Evolutionary conservation across 129 eudicot genomes (phyloP).

Genomic region (Flaveria linearis): DNA sequence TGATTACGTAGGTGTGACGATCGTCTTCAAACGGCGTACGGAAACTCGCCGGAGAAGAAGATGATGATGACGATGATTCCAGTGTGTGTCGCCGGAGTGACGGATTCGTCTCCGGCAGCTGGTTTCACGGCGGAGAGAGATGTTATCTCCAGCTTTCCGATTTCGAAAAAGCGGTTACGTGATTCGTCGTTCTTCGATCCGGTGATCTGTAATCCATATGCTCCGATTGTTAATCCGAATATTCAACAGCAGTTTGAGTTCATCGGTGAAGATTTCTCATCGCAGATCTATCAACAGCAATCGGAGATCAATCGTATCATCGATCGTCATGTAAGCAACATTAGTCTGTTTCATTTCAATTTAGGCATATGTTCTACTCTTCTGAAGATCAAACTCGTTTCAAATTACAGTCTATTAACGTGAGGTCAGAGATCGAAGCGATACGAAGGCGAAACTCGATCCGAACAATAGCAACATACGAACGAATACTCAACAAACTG

Average conservation of each 20-base stretch:
- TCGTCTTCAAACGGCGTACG: conserved; percentile 2
- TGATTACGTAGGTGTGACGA: neutral
- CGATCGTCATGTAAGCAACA: conserved; percentile 24
- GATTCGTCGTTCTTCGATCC: neutral
- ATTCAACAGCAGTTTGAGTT: conserved; percentile 9
- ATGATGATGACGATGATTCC: neutral
- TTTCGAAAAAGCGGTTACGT: conserved; percentile 20
- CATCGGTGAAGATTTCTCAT: conserved; percentile 21
- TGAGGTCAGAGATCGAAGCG: conserved; percentile 44
- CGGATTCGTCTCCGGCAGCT: neutral
- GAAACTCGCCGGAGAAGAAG: conserved; percentile 2
- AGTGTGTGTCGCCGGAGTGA: conserved; percentile 4
- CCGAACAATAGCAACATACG: conserved; percentile 37
- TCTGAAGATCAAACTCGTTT: neutral
- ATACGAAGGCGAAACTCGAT: conserved; percentile 37
- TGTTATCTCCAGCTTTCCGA: neutral
- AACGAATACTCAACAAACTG: conserved; percentile 37
- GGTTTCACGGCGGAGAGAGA: conserved; percentile 24
- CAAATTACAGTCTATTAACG: conserved; percentile 43
- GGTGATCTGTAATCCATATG: neutral
- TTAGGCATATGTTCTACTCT: neutral
- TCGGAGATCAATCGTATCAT: conserved; percentile 27
- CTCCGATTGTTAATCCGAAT: neutral
- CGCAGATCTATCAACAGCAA: conserved; percentile 34
- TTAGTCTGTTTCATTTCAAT: neutral